Evolutionary conservation across 345 rosid genomes (phyloP), one percentile per base, ranked within the genome.

Genomic region (Stellera chamaejasme): DNA sequence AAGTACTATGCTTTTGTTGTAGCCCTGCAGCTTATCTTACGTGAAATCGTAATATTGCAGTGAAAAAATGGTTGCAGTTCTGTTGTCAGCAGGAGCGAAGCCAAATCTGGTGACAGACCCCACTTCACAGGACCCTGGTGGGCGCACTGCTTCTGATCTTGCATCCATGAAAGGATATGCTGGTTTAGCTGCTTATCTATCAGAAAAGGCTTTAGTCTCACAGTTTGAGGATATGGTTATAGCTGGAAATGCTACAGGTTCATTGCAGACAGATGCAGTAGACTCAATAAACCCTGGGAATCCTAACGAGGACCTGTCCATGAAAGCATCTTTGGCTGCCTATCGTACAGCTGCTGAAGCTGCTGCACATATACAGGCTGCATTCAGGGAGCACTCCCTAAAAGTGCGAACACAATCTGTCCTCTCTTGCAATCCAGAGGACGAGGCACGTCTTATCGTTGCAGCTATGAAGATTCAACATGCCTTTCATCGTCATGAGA

Each of bases 391-490:
- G 66, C 90, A 85, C 45, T 82, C 96, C 0, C 61, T 89, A 11
- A 82, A 83, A 65, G 60, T 77, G 8, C 70, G 72, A 62, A 61
- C 96, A 50, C 67, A 63, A 45, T 80, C 78, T 51, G 69, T 83
- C 36, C 57, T 69, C 70, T 57, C 26, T 65, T 57, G 69, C 53
- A 80, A 14, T 64, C 70, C 77, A 16, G 96, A 82, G 71, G 83
- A 75, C 23, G 99, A 89, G 62, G 92, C 96, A 13, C 67, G 72
- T 52, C 48, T 39, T 66, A 89, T 89, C 67, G 72, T 93, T 41
- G 97, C 99, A 8, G 99, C 97, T 0, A 64, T 93, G 95, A 89
- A 71, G 79, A 89, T 93, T 75, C 99, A 93, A 67, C 83, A 87
- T 67, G 99, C 99, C 15, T 93, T 74, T 61, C 99, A 95, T 54